Percentiles rank a stretch among this genome's conserved stretches.
These are phyloP conservation scores for Arachnomyces sp. DNA, from an alignment of 2,329 filamentous ascomycete species.

Conservation along the genomic window DNA sequence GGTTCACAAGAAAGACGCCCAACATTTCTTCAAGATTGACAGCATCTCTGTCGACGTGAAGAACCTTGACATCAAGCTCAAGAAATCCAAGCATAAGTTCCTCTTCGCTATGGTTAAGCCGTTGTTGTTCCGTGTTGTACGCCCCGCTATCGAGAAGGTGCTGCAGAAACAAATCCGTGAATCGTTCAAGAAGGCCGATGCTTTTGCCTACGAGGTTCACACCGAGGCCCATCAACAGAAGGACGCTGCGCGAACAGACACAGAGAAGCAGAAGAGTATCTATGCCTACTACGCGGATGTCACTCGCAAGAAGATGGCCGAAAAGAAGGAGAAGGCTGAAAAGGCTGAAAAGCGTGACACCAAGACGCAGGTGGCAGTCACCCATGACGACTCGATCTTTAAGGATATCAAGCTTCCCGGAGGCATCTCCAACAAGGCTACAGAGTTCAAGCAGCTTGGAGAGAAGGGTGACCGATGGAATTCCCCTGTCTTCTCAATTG, in stretches of 20 bases:
- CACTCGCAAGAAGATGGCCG: conserved; percentile 62
- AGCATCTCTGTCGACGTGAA: conserved; percentile 77
- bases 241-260: conserved; percentile 59
- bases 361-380: conserved; percentile 75
- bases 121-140: conserved; percentile 72
- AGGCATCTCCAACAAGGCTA: conserved; percentile 87
- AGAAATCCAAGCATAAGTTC: conserved; percentile 91
- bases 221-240: conserved; percentile 69
- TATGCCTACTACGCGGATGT: conserved; percentile 78
- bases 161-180: conserved; percentile 85
- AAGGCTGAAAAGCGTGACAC: conserved; percentile 55
- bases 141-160: conserved; percentile 76
- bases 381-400: conserved; percentile 87
- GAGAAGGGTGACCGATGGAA: conserved; percentile 89
- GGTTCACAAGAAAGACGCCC: conserved; percentile 64
- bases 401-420: conserved; percentile 76
- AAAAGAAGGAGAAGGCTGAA: conserved; percentile 70
- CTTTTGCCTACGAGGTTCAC: conserved; percentile 67
- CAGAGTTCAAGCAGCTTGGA: conserved; percentile 83
- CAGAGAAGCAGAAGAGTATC: conserved; percentile 69
- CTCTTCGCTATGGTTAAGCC: conserved; percentile 84
- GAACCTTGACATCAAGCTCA: conserved; percentile 77
- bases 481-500: conserved; percentile 86
- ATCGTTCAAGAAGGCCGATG: conserved; percentile 67
- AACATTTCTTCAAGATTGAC: conserved; percentile 91